Conservation (phyloP, 768 basidiomycete species). For the Phylloporus sp. region DNA sequence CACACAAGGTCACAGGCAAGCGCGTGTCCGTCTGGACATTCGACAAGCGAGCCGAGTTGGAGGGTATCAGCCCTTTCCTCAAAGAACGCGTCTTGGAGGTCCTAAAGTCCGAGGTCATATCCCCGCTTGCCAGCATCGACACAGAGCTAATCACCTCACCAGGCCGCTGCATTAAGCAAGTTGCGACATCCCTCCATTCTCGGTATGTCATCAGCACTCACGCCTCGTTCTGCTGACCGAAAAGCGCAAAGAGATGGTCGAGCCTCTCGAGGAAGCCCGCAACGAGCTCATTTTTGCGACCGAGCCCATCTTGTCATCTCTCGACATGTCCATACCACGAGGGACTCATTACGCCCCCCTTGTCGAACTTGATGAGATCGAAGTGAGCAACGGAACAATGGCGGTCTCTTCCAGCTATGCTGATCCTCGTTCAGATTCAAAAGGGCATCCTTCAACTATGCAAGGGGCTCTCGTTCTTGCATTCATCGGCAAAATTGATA, state of each 20-base stretch:
- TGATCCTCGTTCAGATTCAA: constrained; percentile 59
- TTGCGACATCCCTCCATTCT: constrained; percentile 92
- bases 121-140: constrained; percentile 6
- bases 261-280: constrained; percentile 91
- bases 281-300: constrained; percentile 90
- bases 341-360: constrained; percentile 49
- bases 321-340: constrained; percentile 71
- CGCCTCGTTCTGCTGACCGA: constrained; percentile 3
- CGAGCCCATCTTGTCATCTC: constrained; percentile 79
- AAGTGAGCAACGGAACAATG: constrained; percentile 45
- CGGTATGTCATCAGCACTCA: constrained; percentile 40
- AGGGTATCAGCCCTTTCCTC: constrained; percentile 56
- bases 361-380: constrained; percentile 93
- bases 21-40: constrained; percentile 90
- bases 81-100: constrained; percentile 78
- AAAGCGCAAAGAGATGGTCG: constrained; percentile 76
- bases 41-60: constrained; percentile 80
- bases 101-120: constrained; percentile 80
- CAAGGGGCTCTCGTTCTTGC: constrained; percentile 86
- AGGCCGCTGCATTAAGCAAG: constrained; percentile 81
- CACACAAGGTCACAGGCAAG: constrained; percentile 86
- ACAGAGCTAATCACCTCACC: constrained; percentile 7
- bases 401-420: background rate
- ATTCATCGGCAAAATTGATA: constrained; percentile 85
- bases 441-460: constrained; percentile 93